Base-by-base conservation (phyloP, 1,284 basidiomycete genomes). In the Peniophora sp. region DNA sequence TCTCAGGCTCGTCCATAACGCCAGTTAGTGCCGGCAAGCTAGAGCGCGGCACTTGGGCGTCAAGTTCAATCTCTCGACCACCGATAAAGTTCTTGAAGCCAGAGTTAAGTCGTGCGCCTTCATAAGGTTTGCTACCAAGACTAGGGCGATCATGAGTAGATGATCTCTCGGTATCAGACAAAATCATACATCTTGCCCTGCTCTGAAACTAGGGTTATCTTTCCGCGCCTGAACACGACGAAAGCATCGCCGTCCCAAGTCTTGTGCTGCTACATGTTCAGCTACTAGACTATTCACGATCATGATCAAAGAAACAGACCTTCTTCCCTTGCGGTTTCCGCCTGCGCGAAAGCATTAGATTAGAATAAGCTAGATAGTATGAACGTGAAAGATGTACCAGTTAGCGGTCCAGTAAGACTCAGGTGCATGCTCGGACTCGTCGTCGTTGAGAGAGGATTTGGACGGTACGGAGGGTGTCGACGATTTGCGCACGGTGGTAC, bases 221-320 rank as follows among this genome's bases (percentile, higher is more conserved):
- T 78, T 9, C 72, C 72, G 6, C 69, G 73, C 38, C 66, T 63
- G 36, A 72, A 67, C 22, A 77, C 75, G 14, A 89, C 68, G 59
- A 74, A 86, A 3, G 77, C 84, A 58, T 87, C 85, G 2, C 86
- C 89, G 58, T 94, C 91, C 92, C 92, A 95, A 1, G 85, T 92
- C 65, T 92, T 92, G 63, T 93, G 81, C 69, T 93, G n/a, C n/a
- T n/a, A n/a, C n/a, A n/a, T n/a, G n/a, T n/a, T n/a, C n/a, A n/a
- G n/a, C n/a, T n/a, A n/a, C n/a, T n/a, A n/a, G n/a, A n/a, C n/a
- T n/a, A n/a, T n/a, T n/a, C n/a, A n/a, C n/a, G n/a, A n/a, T n/a
- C n/a, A n/a, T n/a, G n/a, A 12, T 5, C 12, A 6, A 32, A 6
- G 5, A 32, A 32, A 12, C 27, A 5, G 5, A 32, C 27, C 12